A percentile compares a stretch with the other conserved stretches of the same genome.
These are phyloP conservation scores for Carex littledalei DNA, from an alignment of 176 grass and related monocot species.

Conservation along the genomic window DNA sequence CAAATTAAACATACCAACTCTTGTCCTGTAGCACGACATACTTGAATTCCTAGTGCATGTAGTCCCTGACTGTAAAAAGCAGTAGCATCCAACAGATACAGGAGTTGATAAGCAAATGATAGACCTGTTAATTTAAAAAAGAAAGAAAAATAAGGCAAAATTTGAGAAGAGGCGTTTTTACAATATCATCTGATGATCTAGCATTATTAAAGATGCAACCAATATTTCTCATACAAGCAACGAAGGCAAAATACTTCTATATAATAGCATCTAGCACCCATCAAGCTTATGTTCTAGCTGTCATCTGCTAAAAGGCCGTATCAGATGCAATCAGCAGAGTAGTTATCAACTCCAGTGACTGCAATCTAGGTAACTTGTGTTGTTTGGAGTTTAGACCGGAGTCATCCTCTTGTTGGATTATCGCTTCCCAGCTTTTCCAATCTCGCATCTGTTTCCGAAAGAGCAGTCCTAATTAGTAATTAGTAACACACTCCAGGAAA, in stretches of 20 bases:
- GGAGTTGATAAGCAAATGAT: conserved; percentile 86
- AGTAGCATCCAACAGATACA: conserved; percentile 94
- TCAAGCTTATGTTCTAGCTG: neutral
- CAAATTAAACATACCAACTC: conserved; percentile 61
- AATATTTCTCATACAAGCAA: neutral
- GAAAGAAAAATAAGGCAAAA: conserved; percentile 5
- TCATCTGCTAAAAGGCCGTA: too few relatives aligned
- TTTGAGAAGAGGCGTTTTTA: neutral
- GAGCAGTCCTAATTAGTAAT: too few relatives aligned
- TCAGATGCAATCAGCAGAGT: neutral
- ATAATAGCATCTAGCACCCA: neutral
- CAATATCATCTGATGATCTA: neutral
- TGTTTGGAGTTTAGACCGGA: neutral
- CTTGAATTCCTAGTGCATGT: conserved; percentile 82
- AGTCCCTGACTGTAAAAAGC: conserved; percentile 73
- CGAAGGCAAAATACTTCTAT: neutral
- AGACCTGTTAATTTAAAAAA: conserved; percentile 45
- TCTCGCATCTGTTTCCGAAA: too few relatives aligned
- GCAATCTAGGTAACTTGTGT: neutral
- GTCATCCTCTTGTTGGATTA: too few relatives aligned
- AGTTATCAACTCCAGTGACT: neutral
- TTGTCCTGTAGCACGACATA: conserved; percentile 94
- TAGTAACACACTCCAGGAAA: too few relatives aligned
- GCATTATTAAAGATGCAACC: neutral
- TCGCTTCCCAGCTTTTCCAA: too few relatives aligned